A percentile compares a stretch with the other conserved stretches of the same genome.
Evolutionary conservation across 495 filamentous ascomycete genomes (phyloP).

Genomic region (Podospora sp.): DNA sequence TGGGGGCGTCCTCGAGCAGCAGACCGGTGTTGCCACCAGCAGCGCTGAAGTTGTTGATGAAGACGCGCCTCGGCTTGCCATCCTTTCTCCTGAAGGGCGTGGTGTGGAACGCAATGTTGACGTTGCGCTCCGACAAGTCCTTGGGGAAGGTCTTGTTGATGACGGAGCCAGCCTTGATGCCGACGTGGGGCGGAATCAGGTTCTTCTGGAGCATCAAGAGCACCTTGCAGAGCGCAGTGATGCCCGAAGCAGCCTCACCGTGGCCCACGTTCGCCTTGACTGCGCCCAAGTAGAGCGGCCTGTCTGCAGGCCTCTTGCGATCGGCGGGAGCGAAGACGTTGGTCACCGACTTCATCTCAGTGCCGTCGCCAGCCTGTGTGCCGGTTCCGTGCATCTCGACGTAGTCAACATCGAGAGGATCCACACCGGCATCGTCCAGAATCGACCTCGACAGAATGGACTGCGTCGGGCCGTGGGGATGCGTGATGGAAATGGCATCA

Average conservation of each 20-base stretch:
- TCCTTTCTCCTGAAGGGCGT: slow-evolving; percentile 66
- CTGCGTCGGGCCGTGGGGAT: slow-evolving; percentile 75
- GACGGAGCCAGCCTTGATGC: slow-evolving; percentile 72
- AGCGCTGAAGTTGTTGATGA: slow-evolving; percentile 72
- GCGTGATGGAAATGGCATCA: slow-evolving; percentile 78
- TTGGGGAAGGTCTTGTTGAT: slow-evolving; percentile 81
- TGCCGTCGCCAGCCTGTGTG: slow-evolving; percentile 78
- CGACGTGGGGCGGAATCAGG: slow-evolving; percentile 80
- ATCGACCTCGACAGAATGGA: slow-evolving; percentile 68
- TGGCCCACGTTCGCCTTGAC: slow-evolving; percentile 91
- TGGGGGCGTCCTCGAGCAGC: slow-evolving; percentile 60
- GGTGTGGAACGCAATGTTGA: slow-evolving; percentile 63
- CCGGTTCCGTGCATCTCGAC: slow-evolving; percentile 92
- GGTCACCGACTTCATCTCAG: slow-evolving; percentile 77
- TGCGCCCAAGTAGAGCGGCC: slow-evolving; percentile 78
- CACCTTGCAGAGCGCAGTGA: slow-evolving; percentile 80
- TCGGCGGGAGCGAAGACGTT: slow-evolving; percentile 77
- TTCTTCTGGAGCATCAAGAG: slow-evolving; percentile 86
- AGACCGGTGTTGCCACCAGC: slow-evolving; percentile 69
- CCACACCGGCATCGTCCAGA: slow-evolving; percentile 67
- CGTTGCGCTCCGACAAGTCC: slow-evolving; percentile 72
- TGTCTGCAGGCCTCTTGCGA: slow-evolving; percentile 63
- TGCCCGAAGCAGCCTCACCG: slow-evolving; percentile 84
- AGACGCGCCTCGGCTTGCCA: slow-evolving; percentile 60
- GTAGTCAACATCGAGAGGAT: slow-evolving; percentile 75